Conservation (phyloP, 192 early-diverging fungal genomes). For the Coemansia sp. region DNA sequence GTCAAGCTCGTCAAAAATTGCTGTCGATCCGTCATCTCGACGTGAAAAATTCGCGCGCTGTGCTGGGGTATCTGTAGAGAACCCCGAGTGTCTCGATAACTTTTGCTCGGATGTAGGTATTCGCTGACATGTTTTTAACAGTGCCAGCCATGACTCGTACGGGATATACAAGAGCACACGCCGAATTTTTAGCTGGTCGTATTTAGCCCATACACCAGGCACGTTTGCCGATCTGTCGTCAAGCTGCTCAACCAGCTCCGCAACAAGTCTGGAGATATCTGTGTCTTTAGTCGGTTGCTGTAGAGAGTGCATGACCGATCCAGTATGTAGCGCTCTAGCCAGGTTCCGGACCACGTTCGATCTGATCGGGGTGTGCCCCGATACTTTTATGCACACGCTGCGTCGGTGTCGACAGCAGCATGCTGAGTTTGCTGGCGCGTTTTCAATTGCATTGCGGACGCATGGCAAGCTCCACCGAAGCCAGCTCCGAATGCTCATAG, state of each 20-base stretch:
- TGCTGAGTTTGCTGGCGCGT: neutral
- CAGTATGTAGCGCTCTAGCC: neutral
- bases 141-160: conserved; percentile 32
- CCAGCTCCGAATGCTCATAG: conserved; percentile 9
- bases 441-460: conserved; percentile 3
- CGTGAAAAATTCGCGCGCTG: neutral
- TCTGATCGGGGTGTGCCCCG: neutral
- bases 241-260: conserved; percentile 19
- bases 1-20: neutral
- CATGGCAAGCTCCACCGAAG: conserved; percentile 8
- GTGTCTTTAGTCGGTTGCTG: conserved; percentile 9
- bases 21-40: neutral
- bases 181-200: conserved; percentile 43
- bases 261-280: conserved; percentile 22
- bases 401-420: neutral
- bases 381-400: neutral
- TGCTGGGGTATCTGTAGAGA: neutral
- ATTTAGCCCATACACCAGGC: conserved; percentile 34
- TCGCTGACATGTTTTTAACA: conserved; percentile 40
- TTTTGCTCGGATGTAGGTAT: conserved; percentile 1
- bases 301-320: neutral
- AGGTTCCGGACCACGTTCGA: too few relatives aligned
- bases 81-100: neutral
- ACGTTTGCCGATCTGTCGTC: conserved; percentile 7
- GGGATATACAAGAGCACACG: conserved; percentile 39